Base-by-base conservation (phyloP, 2,329 filamentous ascomycete genomes). In the Pseudopyrenochaeta lycopersici region DNA sequence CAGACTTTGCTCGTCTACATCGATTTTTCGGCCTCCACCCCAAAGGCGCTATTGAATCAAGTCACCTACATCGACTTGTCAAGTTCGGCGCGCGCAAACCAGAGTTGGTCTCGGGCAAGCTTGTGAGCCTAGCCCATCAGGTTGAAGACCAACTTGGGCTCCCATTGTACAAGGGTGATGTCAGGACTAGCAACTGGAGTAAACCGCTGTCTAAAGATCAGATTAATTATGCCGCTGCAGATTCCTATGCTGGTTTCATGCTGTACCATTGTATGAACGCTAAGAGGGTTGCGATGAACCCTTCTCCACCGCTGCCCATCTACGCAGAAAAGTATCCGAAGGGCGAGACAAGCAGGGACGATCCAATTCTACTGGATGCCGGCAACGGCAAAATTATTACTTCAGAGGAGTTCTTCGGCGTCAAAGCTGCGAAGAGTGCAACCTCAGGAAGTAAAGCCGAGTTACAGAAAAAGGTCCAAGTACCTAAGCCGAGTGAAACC, bases 221-320 rank as follows among this genome's bases (percentile, higher is more conserved):
- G 70, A 83, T 91, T 15, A 74, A 84, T 82, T 94, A 83, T 80
- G 76, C 93, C n/a, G 92, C 92, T 2, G 86, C 89, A 0, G 94
- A 97, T 75, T 90, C 92, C 0, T 97, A 97, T 70, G 92, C 92
- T 30, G 89, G 89, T 3, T 76, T 93, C 12, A 89, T 91, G 63
- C 79, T 97, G 0, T 96, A 86, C 66, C 81, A 90, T 49, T 82
- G 84, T 4, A 79, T 97, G 58, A 89, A 97, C 52, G 78, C 85
- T 33, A 84, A 89, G 64, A 55, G 70, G 10, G 41, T 60, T 5
- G 82, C 92, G 15, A 80, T 85, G 82, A 14, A 44, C 0, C 67
- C 68, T 4, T 46, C 46, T 14, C 68, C 68, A 11, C 64, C 63
- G 7, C 27, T 65, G 5, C 68, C 68, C 6, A 54, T 70, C 21